These are phyloP conservation scores for Colletotrichum viniferum DNA, from an alignment of 2,329 filamentous ascomycete genomes.

Conservation along the genomic window DNA sequence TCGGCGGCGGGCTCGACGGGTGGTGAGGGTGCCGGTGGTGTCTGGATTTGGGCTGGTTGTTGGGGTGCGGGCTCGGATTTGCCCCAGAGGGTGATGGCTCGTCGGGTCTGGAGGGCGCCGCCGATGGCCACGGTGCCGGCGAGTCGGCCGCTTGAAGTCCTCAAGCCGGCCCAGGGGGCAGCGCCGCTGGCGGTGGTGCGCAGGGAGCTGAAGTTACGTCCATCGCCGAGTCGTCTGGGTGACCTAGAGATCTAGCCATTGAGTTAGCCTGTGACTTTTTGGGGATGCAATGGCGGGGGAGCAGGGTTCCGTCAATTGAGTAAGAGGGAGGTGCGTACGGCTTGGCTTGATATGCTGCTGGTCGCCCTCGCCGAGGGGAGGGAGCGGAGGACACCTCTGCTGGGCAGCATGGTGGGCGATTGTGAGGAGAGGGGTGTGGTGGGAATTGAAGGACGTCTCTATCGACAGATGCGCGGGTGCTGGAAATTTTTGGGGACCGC, in stretches of 20 bases:
- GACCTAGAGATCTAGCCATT: slow-evolving; percentile 23
- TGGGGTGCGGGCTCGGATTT: slow-evolving; percentile 16
- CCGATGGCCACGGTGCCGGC: slow-evolving; percentile 34
- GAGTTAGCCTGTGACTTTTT: not conserved
- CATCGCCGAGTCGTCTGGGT: slow-evolving; percentile 34
- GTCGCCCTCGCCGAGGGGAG: slow-evolving; percentile 37
- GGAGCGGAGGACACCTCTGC: slow-evolving; percentile 47
- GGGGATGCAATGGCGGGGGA: not conserved
- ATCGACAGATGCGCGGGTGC: not conserved
- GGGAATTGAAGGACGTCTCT: slow-evolving; percentile 9
- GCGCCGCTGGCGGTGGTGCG: not conserved
- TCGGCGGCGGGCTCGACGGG: slow-evolving; percentile 2
- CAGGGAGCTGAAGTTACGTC: slow-evolving; percentile 36
- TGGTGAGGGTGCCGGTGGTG: slow-evolving; percentile 10
- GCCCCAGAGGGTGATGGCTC: slow-evolving; percentile 22
- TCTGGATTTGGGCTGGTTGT: slow-evolving; percentile 22
- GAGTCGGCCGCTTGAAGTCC: not conserved
- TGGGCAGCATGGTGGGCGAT: slow-evolving; percentile 45
- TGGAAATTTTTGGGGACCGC: slow-evolving; percentile 33
- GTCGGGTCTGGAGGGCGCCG: slow-evolving; percentile 21
- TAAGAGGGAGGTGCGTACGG: slow-evolving; percentile 26
- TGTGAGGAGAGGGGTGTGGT: slow-evolving; percentile 20
- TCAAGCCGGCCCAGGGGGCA: slow-evolving; percentile 4
- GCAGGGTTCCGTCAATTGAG: not conserved
- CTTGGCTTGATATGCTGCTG: slow-evolving; percentile 27